Conservation (phyloP, 163 green algal genomes). For the Coccomyxa subellipsoidea region DNA sequence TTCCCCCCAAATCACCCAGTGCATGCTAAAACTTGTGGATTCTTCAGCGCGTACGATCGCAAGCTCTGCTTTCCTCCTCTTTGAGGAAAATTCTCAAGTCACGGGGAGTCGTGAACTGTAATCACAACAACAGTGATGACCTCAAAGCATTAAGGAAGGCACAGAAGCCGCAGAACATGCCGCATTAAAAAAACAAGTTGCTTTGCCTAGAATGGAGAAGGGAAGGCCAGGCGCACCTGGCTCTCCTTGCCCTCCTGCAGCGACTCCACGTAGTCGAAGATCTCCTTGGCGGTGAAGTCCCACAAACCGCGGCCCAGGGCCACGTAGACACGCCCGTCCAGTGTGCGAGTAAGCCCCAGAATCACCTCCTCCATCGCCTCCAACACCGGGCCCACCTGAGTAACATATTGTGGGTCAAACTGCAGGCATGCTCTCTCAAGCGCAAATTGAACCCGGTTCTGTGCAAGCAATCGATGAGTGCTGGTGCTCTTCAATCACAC, state of each 20-base stretch:
- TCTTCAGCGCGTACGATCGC: too few species aligned
- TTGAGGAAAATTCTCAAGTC: background rate
- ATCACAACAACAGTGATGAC: too few species aligned
- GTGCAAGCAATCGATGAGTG: too few species aligned
- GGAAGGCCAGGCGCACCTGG: conserved; percentile 16
- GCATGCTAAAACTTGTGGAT: too few species aligned
- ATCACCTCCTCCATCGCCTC: conserved; percentile 50
- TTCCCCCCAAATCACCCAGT: too few species aligned
- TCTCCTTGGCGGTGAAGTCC: conserved; percentile 56
- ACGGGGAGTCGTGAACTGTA: background rate
- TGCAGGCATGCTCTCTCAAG: too few species aligned
- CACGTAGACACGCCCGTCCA: conserved; percentile 60
- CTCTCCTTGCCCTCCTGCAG: conserved; percentile 46
- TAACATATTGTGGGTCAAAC: background rate
- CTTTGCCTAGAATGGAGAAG: background rate
- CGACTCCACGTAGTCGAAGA: conserved; percentile 56
- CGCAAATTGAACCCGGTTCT: too few species aligned
- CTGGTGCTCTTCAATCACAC: too few species aligned
- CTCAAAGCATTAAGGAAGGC: too few species aligned
- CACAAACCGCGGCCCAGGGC: conserved; percentile 60
- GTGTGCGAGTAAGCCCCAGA: conserved; percentile 31
- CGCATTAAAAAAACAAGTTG: background rate
- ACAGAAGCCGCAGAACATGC: background rate
- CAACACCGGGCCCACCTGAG: conserved; percentile 29
- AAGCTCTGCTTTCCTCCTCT: background rate